phyloP scores from a whole-genome alignment of 2,329 filamentous ascomycete genomes.

The Aureobasidium leucospermi region DNA sequence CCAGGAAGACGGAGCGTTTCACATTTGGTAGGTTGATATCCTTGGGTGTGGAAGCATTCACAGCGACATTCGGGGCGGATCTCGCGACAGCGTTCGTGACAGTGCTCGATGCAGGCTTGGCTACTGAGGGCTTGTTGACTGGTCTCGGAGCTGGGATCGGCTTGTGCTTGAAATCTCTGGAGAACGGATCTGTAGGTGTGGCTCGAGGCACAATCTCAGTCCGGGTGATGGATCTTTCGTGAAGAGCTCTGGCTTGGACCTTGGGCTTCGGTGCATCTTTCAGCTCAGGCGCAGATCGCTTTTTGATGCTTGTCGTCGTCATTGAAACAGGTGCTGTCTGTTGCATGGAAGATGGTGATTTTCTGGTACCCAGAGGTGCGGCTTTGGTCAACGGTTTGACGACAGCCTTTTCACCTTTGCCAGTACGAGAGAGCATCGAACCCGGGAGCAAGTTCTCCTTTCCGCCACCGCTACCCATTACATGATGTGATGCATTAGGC shows the following conservation, averaged over 20 bases:
- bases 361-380: neutral
- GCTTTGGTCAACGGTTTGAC: neutral
- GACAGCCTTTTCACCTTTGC: neutral
- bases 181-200: neutral
- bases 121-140: neutral
- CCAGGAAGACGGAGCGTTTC: conserved; percentile 21
- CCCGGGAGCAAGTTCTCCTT: conserved; percentile 58
- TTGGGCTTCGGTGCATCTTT: conserved; percentile 6
- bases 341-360: neutral
- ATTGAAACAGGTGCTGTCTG: neutral
- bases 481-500: neutral
- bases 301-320: neutral
- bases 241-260: conserved; percentile 1
- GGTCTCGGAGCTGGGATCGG: neutral
- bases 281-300: conserved; percentile 6
- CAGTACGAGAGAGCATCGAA: neutral
- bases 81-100: neutral
- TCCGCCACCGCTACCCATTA: conserved; percentile 32
- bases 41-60: neutral
- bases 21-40: conserved; percentile 17
- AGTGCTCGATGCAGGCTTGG: neutral
- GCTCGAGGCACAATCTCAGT: neutral
- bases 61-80: neutral
- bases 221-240: neutral
- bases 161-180: conserved; percentile 6